Evolutionary conservation across 129 eudicot genomes (phyloP), one percentile per base, ranked within the genome.

Genomic region (Chrysanthemum seticuspe): DNA sequence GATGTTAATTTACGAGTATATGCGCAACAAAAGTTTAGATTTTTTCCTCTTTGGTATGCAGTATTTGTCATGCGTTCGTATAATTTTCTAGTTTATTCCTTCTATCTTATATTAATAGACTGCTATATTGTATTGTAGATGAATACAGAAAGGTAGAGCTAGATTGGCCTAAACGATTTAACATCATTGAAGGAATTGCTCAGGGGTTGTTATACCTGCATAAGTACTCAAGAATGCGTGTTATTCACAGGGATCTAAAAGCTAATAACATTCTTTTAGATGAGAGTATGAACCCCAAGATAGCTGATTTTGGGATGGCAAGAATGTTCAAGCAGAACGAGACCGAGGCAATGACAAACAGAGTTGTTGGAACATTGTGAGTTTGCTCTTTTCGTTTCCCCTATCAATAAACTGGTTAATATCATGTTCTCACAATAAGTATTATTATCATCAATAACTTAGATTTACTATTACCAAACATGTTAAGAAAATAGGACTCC

Each of bases 301-400:
- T 87, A n/a, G 77, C 93, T 2, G 85, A 87, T 58, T 87, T 87
- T 84, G 93, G 93, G 1, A 82, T 79, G 87, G 89, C 89, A 4
- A 76, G 87, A 80, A 78, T 79, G 10, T 66, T 87, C 68, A 81
- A 77, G 10, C 40, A 75, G 18, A 76, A 79, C 23, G 86, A 84
- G 78, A 70, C 65, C 10, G 68, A 82, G 65, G 81, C 78, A 25
- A 81, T 62, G 27, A 87, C 92, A 2, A 76, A 53, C 0, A 70
- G 85, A 62, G 85, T 86, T 4, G 87, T 77, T n/a, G 91, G 87
- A 69, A 86, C 91, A 73, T 86, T 76, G 91, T 86, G 45, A 83
- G 87, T 50, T 8, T 21, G 6, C 11, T 23, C 14, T 21, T 10
- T 59, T 11, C 36, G 4, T 23, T 29, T 23, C 2, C 16, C 19